Conservation (phyloP, 2,329 filamentous ascomycete species). For the Helotiales sp. region DNA sequence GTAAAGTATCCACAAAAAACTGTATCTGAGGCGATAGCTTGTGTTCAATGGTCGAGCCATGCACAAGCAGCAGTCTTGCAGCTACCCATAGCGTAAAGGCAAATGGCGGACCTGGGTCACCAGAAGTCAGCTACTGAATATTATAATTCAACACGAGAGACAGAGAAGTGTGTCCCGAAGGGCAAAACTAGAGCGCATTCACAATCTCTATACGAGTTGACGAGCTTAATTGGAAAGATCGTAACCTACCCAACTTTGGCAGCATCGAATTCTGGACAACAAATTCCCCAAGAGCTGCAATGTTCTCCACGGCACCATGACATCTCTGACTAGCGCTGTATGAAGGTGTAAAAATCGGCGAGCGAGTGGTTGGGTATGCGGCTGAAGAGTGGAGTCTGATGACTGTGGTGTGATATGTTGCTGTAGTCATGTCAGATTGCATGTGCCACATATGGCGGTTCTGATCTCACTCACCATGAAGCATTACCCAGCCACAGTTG, state of each 20-base stretch:
- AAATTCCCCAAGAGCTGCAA: slow-evolving; percentile 75
- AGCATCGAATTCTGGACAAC: slow-evolving; percentile 75
- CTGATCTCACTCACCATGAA: slow-evolving; percentile 52
- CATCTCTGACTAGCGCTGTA: slow-evolving; percentile 84
- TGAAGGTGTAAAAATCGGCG: slow-evolving; percentile 85
- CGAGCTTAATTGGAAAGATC: too few species aligned
- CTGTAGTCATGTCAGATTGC: slow-evolving; percentile 35
- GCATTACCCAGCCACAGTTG: slow-evolving; percentile 85
- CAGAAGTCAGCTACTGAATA: too few species aligned
- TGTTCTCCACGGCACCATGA: slow-evolving; percentile 78
- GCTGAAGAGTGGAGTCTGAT: slow-evolving; percentile 91
- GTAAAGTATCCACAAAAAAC: slow-evolving; percentile 79
- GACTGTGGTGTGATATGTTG: slow-evolving; percentile 85
- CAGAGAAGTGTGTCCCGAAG: too few species aligned
- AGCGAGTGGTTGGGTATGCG: slow-evolving; percentile 86
- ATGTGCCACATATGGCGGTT: background rate
- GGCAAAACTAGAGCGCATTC: too few species aligned
- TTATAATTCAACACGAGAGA: too few species aligned
- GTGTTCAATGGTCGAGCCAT: slow-evolving; percentile 86
- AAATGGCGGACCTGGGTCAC: slow-evolving; percentile 86
- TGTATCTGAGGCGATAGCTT: slow-evolving; percentile 77
- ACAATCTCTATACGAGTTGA: too few species aligned
- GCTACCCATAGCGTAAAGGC: slow-evolving; percentile 93
- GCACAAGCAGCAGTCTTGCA: slow-evolving; percentile 81
- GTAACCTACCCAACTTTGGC: slow-evolving; percentile 76